Base-by-base conservation (phyloP, 371 early-diverging fungal genomes). In the Mortierella sp. region DNA sequence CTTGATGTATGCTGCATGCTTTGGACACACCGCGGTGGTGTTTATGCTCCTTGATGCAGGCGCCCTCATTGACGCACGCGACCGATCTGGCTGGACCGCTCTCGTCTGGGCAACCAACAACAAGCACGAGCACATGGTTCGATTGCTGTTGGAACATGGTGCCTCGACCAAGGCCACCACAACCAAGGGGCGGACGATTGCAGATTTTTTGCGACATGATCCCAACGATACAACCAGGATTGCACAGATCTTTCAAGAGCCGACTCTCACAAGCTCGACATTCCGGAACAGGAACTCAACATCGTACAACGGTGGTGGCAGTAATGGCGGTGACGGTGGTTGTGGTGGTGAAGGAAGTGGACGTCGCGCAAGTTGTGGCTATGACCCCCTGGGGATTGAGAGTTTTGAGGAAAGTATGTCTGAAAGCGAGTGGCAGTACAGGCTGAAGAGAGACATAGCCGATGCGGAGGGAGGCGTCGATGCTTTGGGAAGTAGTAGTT, bases 61-160 rank as follows among this genome's bases (percentile, higher is more conserved):
- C 52, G 97, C 96, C 42, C 89, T 90, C 63, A 93, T 96, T 34
- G 91, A 97, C 88, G 90, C 88, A 47, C 92, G 93, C 81, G 98
- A 98, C 89, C 90, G 93, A 78, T 91, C 92, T 80, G 99, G 99
- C 28, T 98, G 99, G 99, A 95, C 98, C 8, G 95, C 97, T n/a
- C 92, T 98, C 70, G 94, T 98, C 92, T 98, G 99, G 99, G 98
- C 99, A 3, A 95, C 95, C 63, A 95, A 95, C 80, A 98, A 96
- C 89, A 94, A 94, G 75, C 95, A 96, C 89, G 93, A 94, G 76
- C 88, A 88, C 14, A 88, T 95, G 44, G 96, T 96, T 73, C 92
- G 93, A 77, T 72, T 95, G n/a, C 90, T 98, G 71, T 78, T 98
- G 38, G 95, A 95, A 44, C 79, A 90, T 77, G 97, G 98, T 24